phyloP scores from a whole-genome alignment of 805 yeast species.

The Starmerella stigmatis region DNA sequence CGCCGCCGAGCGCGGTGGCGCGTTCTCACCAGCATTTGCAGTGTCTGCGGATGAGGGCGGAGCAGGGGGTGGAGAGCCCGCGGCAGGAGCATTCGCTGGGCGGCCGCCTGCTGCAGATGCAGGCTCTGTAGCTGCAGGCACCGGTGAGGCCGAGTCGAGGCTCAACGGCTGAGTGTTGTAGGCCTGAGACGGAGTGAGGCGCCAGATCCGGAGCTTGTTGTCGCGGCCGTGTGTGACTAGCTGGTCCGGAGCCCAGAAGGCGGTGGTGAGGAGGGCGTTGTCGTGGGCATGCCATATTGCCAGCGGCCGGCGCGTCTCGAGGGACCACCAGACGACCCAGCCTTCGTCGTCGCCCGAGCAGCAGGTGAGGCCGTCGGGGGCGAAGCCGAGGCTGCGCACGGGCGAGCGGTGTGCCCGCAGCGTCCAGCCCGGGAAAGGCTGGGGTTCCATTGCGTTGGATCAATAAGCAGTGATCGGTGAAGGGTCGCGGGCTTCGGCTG shows the following conservation, averaged over 20 bases:
- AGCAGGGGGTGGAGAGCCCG: background rate
- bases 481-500: too few relatives aligned
- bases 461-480: too few relatives aligned
- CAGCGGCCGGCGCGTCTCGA: slow-evolving; percentile 45
- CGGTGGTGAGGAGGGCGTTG: slow-evolving; percentile 40
- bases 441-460: background rate
- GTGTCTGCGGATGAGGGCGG: background rate
- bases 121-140: too few relatives aligned
- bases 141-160: background rate
- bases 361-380: slow-evolving; percentile 33
- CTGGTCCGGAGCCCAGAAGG: slow-evolving; percentile 31
- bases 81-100: too few relatives aligned
- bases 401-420: slow-evolving; percentile 32
- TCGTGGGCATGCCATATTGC: slow-evolving; percentile 53
- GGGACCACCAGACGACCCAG: slow-evolving; percentile 54
- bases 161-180: slow-evolving; percentile 30
- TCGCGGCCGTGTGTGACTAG: slow-evolving; percentile 61
- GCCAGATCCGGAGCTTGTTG: slow-evolving; percentile 34
- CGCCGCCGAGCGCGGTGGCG: background rate
- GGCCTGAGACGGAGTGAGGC: slow-evolving; percentile 29
- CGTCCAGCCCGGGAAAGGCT: slow-evolving; percentile 21
- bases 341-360: slow-evolving; percentile 56
- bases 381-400: slow-evolving; percentile 28
- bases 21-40: background rate
- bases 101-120: too few relatives aligned